Evolutionary conservation across 2,329 filamentous ascomycete species (phyloP), one percentile per base, ranked within the genome.

Genomic region (Dothistroma septosporum): DNA sequence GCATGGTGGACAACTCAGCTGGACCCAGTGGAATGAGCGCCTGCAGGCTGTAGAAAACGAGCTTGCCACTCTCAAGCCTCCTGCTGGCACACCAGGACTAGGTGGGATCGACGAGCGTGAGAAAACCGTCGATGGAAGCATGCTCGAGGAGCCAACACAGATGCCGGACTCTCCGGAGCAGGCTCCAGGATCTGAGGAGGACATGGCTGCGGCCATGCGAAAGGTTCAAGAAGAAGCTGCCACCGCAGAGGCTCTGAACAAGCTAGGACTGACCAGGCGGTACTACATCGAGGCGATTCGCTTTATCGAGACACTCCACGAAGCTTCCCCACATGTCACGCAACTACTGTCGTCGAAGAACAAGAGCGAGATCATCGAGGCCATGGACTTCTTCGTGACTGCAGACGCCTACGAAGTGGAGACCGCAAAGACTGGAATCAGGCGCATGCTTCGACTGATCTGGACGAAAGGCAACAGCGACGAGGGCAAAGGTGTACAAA

Each of bases 391-490:
- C 77, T 96, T 99, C 68, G 92, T 95, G 68, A 86, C 96, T 49
- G 89, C 94, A 49, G 92, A 99, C 74, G 93, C 92, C 6, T 97
- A 97, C 82, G 94, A 95, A 75, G 88, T 99, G 61, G 90, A 97
- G 74, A 91, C 94, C 67, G 92, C 95, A 72, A 92, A 96, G 75
- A 79, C 88, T 44, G 94, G 95, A 60, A 97, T 99, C 71, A 86
- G 93, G 61, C 88, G 92, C 60, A 99, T 99, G 94, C 82, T 99
- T 64, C 88, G 93, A 57, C 82, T 99, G 21, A 99, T 99, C 75
- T 99, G 94, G 94, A 99, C 94, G 65, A 99, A 99, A 78, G 93
- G 94, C 68, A 99, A 97, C 77, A 97, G 92, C 70, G 94, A 99
- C 71, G 95, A 99, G 80, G 94, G 95, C 70, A 99, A 97, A 78